These are phyloP conservation scores for Ophiocordyceps sinensis DNA, from an alignment of 2,329 filamentous ascomycete genomes.

Conservation along the genomic window DNA sequence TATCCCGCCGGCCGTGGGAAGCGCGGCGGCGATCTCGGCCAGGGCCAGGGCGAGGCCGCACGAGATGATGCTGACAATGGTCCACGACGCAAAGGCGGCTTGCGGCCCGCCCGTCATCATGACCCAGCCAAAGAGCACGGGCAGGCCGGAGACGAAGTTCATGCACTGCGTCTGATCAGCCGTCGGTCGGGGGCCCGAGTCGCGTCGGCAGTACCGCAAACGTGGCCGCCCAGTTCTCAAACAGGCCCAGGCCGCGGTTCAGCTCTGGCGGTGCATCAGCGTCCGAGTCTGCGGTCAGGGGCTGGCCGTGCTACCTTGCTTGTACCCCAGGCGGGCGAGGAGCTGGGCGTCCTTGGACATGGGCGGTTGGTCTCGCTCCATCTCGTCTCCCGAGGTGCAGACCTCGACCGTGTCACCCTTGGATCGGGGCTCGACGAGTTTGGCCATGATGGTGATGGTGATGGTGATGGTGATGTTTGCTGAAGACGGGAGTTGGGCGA, in stretches of 20 bases:
- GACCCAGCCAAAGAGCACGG: constrained; percentile 2
- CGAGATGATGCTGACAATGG: constrained; percentile 2
- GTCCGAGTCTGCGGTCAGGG: neutral
- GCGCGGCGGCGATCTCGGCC: constrained; percentile 2
- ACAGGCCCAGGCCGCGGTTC: constrained; percentile 1
- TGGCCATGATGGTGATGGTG: neutral
- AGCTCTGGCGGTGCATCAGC: neutral
- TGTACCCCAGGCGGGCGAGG: constrained; percentile 1
- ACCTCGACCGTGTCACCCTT: neutral
- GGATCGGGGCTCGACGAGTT: neutral
- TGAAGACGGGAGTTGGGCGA: neutral
- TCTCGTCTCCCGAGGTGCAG: neutral
- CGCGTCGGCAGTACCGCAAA: neutral
- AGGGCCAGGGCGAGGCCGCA: constrained; percentile 1
- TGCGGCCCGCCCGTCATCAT: constrained; percentile 3
- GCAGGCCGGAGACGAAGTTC: constrained; percentile 4
- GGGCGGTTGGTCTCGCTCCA: constrained; percentile 41
- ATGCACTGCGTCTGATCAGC: neutral
- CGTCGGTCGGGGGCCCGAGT: neutral
- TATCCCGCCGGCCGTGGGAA: constrained; percentile 1
- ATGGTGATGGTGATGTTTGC: neutral
- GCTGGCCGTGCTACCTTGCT: neutral
- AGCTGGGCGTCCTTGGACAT: neutral
- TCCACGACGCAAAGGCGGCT: constrained; percentile 1
- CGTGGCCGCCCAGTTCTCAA: constrained; percentile 3